Evolutionary conservation across 495 filamentous ascomycete genomes (phyloP).

Genomic region (Hypoxylon subgilvum): DNA sequence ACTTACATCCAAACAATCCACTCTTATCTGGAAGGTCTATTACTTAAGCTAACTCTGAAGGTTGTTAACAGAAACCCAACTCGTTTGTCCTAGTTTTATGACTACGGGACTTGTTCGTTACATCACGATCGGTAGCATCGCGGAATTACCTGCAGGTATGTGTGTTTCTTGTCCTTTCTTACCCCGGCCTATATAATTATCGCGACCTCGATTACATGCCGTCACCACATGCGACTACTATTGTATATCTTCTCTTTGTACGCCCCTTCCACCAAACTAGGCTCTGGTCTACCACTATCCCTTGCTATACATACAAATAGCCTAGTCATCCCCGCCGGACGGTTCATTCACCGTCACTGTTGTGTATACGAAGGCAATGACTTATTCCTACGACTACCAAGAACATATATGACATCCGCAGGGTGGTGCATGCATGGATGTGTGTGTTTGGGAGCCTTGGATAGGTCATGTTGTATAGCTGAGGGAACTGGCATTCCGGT

Average conservation of each 20-base stretch:
- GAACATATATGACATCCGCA: constrained; percentile 29
- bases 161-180: constrained; percentile 23
- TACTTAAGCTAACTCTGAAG: too few species aligned
- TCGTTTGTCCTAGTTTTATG: constrained; percentile 8
- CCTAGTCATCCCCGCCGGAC: background rate
- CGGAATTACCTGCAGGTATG: constrained; percentile 34
- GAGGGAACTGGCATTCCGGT: constrained; percentile 16
- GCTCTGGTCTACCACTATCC: background rate
- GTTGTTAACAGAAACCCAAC: too few species aligned
- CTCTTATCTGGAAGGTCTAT: too few species aligned
- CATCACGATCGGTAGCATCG: constrained; percentile 33
- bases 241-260: constrained; percentile 1
- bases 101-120: constrained; percentile 6
- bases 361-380: background rate
- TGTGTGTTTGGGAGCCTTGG: too few species aligned
- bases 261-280: background rate
- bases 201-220: background rate
- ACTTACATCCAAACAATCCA: too few species aligned
- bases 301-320: background rate
- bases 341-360: background rate
- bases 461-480: constrained; percentile 14
- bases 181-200: constrained; percentile 9
- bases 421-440: too few species aligned
- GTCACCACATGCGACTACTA: constrained; percentile 2
- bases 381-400: constrained; percentile 3